Conservation (phyloP, 495 filamentous ascomycete species). For the Halenospora varia region DNA sequence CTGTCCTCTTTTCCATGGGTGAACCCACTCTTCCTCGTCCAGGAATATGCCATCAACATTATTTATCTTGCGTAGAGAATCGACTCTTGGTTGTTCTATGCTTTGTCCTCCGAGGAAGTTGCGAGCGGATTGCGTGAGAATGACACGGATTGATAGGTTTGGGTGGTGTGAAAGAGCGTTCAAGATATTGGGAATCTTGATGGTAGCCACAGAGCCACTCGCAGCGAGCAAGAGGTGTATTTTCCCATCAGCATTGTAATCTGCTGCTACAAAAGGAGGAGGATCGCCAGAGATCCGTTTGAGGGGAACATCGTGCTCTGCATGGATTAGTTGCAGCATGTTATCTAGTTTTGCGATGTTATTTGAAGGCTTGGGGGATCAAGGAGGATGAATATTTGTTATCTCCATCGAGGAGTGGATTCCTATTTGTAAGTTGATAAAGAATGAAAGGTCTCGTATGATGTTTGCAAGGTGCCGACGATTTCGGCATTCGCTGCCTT, state of each 20-base stretch:
- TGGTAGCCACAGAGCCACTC: slow-evolving; percentile 76
- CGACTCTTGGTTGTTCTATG: slow-evolving; percentile 60
- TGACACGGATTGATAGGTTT: slow-evolving; percentile 69
- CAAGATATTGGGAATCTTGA: slow-evolving; percentile 79
- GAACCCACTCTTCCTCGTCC: slow-evolving; percentile 78
- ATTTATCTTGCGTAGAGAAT: slow-evolving; percentile 41
- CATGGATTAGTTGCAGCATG: slow-evolving; percentile 10
- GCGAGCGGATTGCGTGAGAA: slow-evolving; percentile 68
- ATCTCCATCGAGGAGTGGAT: background rate
- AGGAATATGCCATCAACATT: slow-evolving; percentile 70
- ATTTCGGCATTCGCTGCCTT: too few species aligned
- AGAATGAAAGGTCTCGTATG: slow-evolving; percentile 1
- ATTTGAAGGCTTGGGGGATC: background rate
- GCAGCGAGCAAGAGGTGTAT: slow-evolving; percentile 76
- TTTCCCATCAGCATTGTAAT: slow-evolving; percentile 53
- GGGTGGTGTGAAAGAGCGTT: slow-evolving; percentile 47
- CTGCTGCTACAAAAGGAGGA: slow-evolving; percentile 11
- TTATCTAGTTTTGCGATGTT: background rate
- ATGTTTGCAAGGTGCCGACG: too few species aligned
- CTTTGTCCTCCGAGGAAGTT: slow-evolving; percentile 69
- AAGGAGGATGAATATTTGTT: background rate
- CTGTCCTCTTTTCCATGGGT: slow-evolving; percentile 64
- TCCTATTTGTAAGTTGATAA: background rate
- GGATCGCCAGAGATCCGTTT: background rate
- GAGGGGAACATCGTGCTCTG: slow-evolving; percentile 2